Percentiles rank a stretch among this genome's conserved stretches.
These are phyloP conservation scores for Ophiostoma sp. DNA, from an alignment of 2,329 filamentous ascomycete species.

Conservation along the genomic window DNA sequence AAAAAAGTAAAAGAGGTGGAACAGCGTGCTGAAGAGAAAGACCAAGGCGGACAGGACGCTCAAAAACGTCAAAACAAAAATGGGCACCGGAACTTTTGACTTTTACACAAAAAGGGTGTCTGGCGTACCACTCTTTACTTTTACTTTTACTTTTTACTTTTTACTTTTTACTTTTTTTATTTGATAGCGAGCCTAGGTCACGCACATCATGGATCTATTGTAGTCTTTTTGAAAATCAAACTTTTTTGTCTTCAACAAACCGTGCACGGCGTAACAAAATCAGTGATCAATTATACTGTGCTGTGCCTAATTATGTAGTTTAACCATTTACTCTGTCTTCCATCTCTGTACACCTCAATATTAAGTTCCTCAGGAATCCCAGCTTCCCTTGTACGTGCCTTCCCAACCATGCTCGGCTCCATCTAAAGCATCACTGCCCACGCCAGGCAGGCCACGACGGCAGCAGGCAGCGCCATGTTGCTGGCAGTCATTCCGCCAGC, in stretches of 20 bases:
- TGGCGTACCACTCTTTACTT: not conserved
- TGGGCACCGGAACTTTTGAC: not conserved
- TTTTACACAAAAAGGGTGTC: not conserved
- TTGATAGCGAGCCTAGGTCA: not conserved
- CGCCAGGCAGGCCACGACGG: not conserved
- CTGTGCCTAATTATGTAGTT: too few species aligned
- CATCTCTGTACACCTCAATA: too few species aligned
- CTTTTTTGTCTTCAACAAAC: too few species aligned
- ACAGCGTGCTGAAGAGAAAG: not conserved
- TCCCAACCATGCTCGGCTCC: not conserved
- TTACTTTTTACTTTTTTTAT: not conserved
- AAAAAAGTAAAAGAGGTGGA: not conserved
- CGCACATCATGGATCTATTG: not conserved
- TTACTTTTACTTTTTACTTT: not conserved
- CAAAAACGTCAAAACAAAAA: not conserved
- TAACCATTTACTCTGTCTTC: too few species aligned
- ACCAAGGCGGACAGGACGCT: not conserved
- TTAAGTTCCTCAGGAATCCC: too few species aligned
- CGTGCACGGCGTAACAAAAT: too few species aligned
- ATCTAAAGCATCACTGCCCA: not conserved
- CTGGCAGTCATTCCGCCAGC: not conserved
- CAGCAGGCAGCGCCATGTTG: not conserved
- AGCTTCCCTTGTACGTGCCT: too few species aligned
- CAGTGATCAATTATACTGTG: too few species aligned
- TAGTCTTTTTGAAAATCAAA: not conserved